Conservation (phyloP, 108 stramenopile genomes). For the Epipyxis sp. region DNA sequence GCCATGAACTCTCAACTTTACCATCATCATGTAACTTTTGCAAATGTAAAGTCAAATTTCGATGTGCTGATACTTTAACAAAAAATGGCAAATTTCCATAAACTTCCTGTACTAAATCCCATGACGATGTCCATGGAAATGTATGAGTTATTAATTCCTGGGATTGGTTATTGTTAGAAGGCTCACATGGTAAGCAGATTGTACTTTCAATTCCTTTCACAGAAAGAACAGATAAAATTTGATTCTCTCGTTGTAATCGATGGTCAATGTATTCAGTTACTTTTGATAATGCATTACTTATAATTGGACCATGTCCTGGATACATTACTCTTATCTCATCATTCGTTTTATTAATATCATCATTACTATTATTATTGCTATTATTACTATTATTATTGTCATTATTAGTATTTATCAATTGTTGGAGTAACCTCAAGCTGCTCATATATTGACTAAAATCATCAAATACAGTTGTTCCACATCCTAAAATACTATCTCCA, state of each 20-base stretch:
- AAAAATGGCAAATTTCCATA: background rate
- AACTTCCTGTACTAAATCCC: background rate
- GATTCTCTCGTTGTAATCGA: conserved; percentile 16
- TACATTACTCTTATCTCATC: background rate
- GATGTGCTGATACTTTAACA: conserved; percentile 16
- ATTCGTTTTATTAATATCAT: too few relatives aligned
- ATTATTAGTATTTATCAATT: background rate
- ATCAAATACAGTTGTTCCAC: conserved; percentile 54
- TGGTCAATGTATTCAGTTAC: conserved; percentile 18
- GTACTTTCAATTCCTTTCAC: background rate
- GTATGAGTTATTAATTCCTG: too few relatives aligned
- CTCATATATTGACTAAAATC: conserved; percentile 48
- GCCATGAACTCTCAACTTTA: background rate
- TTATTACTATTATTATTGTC: too few relatives aligned
- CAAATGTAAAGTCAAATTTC: conserved; percentile 11
- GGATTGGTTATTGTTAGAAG: too few relatives aligned
- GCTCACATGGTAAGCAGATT: background rate
- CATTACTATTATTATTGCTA: too few relatives aligned
- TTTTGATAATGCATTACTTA: conserved; percentile 6
- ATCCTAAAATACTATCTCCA: conserved; percentile 52
- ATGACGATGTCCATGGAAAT: conserved; percentile 24
- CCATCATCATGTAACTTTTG: background rate
- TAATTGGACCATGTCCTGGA: conserved; percentile 31
- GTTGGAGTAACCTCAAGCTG: conserved; percentile 9
- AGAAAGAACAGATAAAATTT: background rate